These are phyloP conservation scores for Sisymbrium irio DNA, from an alignment of 345 rosid species.

Conservation along the genomic window DNA sequence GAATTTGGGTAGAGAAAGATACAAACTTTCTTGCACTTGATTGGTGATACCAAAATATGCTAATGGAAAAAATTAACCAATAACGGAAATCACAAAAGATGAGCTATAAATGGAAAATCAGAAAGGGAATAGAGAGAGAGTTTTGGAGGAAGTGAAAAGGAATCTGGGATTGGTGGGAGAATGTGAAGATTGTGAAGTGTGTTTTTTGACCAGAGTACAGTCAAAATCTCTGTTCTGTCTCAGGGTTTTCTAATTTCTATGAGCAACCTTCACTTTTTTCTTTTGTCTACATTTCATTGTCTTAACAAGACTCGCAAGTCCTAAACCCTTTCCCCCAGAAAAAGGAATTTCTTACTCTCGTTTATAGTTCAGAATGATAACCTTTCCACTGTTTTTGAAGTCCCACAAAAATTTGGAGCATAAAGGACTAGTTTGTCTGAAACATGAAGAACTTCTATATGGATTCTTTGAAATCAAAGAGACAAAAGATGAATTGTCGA, in stretches of 20 bases:
- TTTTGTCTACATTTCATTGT: conserved; percentile 30
- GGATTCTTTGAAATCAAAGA: conserved; percentile 1
- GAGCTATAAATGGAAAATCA: conserved; percentile 6
- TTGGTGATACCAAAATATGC: background rate
- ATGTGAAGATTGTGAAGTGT: conserved; percentile 33
- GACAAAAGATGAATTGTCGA: background rate
- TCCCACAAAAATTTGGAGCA: background rate
- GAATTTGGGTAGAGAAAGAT: conserved; percentile 1
- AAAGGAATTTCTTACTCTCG: too few relatives aligned
- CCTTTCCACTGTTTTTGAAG: too few relatives aligned
- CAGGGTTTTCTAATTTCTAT: conserved; percentile 12
- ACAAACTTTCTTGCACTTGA: conserved; percentile 19
- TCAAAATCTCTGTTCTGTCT: conserved; percentile 26
- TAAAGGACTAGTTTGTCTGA: background rate
- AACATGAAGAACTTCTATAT: background rate
- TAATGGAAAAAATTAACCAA: background rate
- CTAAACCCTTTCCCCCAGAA: background rate
- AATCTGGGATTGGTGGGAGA: conserved; percentile 36
- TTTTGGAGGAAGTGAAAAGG: conserved; percentile 23
- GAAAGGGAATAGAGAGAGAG: background rate
- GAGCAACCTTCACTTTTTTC: conserved; percentile 2
- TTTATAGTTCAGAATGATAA: too few relatives aligned
- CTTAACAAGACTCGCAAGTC: background rate
- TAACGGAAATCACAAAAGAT: conserved; percentile 14
- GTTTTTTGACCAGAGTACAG: conserved; percentile 30